phyloP scores from a whole-genome alignment of 768 basidiomycete species.

The Mycena venus region DNA sequence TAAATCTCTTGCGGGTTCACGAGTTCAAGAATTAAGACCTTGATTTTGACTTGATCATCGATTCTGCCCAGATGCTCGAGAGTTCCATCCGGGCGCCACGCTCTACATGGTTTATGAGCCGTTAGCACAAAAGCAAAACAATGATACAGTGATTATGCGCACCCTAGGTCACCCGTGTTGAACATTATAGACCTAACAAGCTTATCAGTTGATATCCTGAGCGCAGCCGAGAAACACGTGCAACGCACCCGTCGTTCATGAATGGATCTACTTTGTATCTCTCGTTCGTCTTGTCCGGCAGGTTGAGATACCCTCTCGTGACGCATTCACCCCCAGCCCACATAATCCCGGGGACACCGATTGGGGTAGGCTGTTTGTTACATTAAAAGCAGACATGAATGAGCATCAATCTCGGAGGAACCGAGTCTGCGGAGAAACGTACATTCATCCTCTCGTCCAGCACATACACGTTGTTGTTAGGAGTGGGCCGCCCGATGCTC shows the following conservation, averaged over 20 bases:
- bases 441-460: conserved; percentile 37
- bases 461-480: conserved; percentile 63
- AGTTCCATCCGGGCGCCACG: conserved; percentile 65
- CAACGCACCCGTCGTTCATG: conserved; percentile 57
- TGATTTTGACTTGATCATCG: conserved; percentile 76
- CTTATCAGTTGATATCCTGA: conserved; percentile 7
- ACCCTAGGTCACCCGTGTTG: conserved; percentile 73
- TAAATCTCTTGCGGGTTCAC: background rate
- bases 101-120: conserved; percentile 37
- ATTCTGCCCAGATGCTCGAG: conserved; percentile 71
- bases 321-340: conserved; percentile 77
- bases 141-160: conserved; percentile 22
- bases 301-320: conserved; percentile 67
- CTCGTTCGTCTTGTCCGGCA: conserved; percentile 67
- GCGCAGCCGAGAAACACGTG: background rate
- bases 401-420: conserved; percentile 52
- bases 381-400: conserved; percentile 26
- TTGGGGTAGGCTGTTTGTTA: conserved; percentile 41
- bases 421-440: background rate
- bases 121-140: background rate
- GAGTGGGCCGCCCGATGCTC: conserved; percentile 66
- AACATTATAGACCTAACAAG: conserved; percentile 62
- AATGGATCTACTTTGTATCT: conserved; percentile 66
- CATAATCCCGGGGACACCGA: conserved; percentile 60
- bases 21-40: conserved; percentile 47